Base-by-base conservation (phyloP, 78 protist genomes). In the Tieghemostelium lacteum region DNA sequence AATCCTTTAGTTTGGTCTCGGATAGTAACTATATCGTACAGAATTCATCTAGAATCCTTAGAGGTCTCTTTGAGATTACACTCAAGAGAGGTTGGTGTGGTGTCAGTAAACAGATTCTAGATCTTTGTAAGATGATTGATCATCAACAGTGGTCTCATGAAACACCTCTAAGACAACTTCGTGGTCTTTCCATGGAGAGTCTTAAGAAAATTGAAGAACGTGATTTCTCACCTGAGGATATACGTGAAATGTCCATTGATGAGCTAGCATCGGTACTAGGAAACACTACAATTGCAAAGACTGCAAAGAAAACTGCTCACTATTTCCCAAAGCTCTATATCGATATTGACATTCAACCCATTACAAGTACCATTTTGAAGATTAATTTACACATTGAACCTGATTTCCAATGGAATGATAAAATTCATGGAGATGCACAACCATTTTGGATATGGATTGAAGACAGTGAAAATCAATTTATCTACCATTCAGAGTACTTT, bases 41-140 rank as follows among this genome's bases (percentile, higher is more conserved):
- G 92, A 77, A 75, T 20, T 31, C 93, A 2, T 50, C 76, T 10
- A 73, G 99, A 14, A 74, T 99, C 22, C 24, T 95, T 39, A 94
- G 99, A 20, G 99, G 97, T 17, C 92, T 98, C 50, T 98, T 98
- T 73, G 99, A 98, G 75, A 96, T 99, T 5, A 87, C 92, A 42
- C 36, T 97, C 64, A 31, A 76, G 33, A 6, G 58, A 26, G 94
- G 95, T 6, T 95, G 93, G 96, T 45, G 92, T 52, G 34, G 88
- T 17, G 83, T 93, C 20, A 87, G 97, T 3, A 62, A 60, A 37
- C 61, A 24, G 57, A 92, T 95, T 8, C 95, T 97, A 26, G 66
- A 58, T 42, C 92, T 98, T n/a, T 86, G 97, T 61, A 93, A 95
- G 75, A 29, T 77, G 91, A 49, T 96, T 45, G 99, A 97, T 42